A percentile compares a stretch with the other conserved stretches of the same genome.
These are phyloP conservation scores for Talinum fruticosum DNA, from an alignment of 148 eudicot genomes.

Conservation along the genomic window DNA sequence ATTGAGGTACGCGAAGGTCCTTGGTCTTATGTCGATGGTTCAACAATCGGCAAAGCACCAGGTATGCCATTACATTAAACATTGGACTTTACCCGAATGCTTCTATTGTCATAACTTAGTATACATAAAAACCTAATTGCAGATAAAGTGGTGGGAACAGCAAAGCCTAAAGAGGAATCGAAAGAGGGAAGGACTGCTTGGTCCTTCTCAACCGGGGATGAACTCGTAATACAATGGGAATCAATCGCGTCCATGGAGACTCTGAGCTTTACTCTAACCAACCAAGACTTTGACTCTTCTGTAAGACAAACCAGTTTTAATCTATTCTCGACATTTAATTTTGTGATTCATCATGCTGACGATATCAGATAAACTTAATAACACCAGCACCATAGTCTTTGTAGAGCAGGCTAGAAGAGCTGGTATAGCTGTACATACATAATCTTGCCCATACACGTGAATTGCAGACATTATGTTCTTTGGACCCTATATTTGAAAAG, in stretches of 20 bases:
- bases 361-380: no score
- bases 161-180: constrained; percentile 63
- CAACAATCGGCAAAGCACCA: constrained; percentile 76
- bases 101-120: constrained; percentile 12
- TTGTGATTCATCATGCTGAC: neutral
- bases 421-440: no score
- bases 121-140: constrained; percentile 28
- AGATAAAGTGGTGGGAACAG: constrained; percentile 88
- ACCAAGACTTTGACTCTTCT: constrained; percentile 36
- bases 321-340: neutral
- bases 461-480: no score
- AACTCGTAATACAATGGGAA: constrained; percentile 51
- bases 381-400: no score
- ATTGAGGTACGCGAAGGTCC: constrained; percentile 85
- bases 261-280: constrained; percentile 42
- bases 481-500: no score
- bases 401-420: no score
- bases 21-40: constrained; percentile 81
- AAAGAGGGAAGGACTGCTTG: constrained; percentile 58
- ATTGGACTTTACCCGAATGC: neutral
- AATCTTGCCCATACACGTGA: no score
- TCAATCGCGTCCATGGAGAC: constrained; percentile 35
- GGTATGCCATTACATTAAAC: constrained; percentile 35
- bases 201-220: constrained; percentile 72
- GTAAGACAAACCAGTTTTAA: constrained; percentile 30